Evolutionary conservation across 1,139 yeast species (phyloP).

Genomic region (Pichia sp.): DNA sequence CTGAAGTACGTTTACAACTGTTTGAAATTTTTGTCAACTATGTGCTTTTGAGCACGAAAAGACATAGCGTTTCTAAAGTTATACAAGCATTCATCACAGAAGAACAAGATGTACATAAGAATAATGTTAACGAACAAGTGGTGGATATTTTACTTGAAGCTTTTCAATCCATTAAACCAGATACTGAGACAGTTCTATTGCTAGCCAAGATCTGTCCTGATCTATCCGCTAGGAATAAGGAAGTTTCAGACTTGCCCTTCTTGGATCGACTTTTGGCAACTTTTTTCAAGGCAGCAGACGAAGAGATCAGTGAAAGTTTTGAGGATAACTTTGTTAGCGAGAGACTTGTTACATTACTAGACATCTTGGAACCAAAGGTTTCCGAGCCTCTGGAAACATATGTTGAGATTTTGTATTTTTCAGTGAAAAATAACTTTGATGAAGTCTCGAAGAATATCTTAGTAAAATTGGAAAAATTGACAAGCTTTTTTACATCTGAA

Average conservation of each 20-base stretch:
- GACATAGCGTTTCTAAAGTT: constrained; percentile 22
- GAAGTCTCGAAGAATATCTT: constrained; percentile 22
- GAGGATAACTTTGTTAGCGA: constrained; percentile 26
- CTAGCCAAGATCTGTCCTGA: constrained; percentile 22
- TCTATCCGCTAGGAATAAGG: constrained; percentile 14
- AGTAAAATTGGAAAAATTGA: constrained; percentile 20
- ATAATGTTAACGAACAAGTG: constrained; percentile 22
- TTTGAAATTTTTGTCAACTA: constrained; percentile 33
- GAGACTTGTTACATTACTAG: constrained; percentile 19
- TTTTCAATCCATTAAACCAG: constrained; percentile 26
- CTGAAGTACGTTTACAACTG: constrained; percentile 24
- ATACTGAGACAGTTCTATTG: constrained; percentile 25
- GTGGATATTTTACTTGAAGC: constrained; percentile 29
- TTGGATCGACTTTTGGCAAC: constrained; percentile 17
- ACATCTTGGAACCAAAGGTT: constrained; percentile 20
- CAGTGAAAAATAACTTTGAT: constrained; percentile 27
- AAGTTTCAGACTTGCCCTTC: constrained; percentile 9
- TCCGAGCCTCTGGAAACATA: constrained; percentile 23
- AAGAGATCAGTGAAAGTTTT: constrained; percentile 26
- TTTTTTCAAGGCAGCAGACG: constrained; percentile 29
- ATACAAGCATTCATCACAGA: constrained; percentile 29
- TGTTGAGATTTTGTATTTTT: constrained; percentile 28
- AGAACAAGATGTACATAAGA: constrained; percentile 18
- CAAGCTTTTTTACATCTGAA: constrained; percentile 17
- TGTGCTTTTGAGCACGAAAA: constrained; percentile 28